Percentiles rank a stretch among this genome's conserved stretches.
Conservation (phyloP, 495 filamentous ascomycete genomes). For the Neurospora sp. region DNA sequence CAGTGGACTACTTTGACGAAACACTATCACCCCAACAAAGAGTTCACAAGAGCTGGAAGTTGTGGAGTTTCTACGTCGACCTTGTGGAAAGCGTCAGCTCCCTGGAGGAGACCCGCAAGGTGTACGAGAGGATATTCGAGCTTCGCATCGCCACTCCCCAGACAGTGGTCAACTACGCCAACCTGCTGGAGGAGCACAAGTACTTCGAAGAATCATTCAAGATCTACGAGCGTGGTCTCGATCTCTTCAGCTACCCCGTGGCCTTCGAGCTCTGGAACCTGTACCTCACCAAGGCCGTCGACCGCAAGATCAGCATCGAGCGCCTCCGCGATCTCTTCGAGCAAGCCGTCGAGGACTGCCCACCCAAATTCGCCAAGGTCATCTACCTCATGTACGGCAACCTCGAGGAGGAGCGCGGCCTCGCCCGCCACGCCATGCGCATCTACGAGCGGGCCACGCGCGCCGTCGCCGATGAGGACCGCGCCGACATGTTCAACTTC, state of each 20-base stretch:
- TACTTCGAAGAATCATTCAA: slow-evolving; percentile 99
- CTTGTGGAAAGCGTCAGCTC: slow-evolving; percentile 90
- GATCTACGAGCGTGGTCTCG: slow-evolving; percentile 90
- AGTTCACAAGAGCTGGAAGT: slow-evolving; percentile 98
- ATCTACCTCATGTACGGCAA: slow-evolving; percentile 98
- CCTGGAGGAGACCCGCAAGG: slow-evolving; percentile 82
- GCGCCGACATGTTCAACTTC: slow-evolving; percentile 97
- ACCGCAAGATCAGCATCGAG: slow-evolving; percentile 91
- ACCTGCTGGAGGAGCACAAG: slow-evolving; percentile 86
- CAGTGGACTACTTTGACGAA: slow-evolving; percentile 97
- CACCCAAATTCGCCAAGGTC: slow-evolving; percentile 90
- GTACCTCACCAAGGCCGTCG: slow-evolving; percentile 94
- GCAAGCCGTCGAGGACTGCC: slow-evolving; percentile 89
- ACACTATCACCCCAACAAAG: slow-evolving; percentile 87
- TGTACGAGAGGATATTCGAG: slow-evolving; percentile 97
- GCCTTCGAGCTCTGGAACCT: slow-evolving; percentile 99
- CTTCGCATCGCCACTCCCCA: slow-evolving; percentile 95
- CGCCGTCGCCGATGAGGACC: slow-evolving; percentile 89
- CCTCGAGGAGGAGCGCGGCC: slow-evolving; percentile 89
- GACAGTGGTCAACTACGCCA: slow-evolving; percentile 97
- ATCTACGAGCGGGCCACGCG: slow-evolving; percentile 98
- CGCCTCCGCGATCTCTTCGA: slow-evolving; percentile 92
- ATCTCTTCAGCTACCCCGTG: slow-evolving; percentile 94
- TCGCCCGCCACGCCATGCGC: slow-evolving; percentile 96
- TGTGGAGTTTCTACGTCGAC: slow-evolving; percentile 99